Conservation (phyloP, 2,329 filamentous ascomycete species). For the Colletotrichum echinochloae region DNA sequence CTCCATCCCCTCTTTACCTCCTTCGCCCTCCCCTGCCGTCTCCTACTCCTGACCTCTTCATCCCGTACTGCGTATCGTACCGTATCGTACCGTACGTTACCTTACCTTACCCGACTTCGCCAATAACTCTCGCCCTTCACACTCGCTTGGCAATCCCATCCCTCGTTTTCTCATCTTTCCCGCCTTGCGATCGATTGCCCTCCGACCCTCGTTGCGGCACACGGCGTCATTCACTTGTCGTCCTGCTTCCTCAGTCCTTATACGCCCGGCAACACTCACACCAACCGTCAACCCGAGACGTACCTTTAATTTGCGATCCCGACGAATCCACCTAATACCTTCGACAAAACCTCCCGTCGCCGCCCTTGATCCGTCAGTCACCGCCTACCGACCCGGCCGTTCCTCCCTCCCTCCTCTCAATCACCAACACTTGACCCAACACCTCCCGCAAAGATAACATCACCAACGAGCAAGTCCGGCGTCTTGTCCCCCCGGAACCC, state of each 20-base stretch:
- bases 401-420: not conserved
- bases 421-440: not conserved
- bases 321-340: not conserved
- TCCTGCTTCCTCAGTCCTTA: constrained; percentile 3
- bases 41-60: constrained; percentile 2
- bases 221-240: constrained; percentile 13
- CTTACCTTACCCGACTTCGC: constrained; percentile 5
- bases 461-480: constrained; percentile 8
- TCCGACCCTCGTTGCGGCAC: constrained; percentile 24
- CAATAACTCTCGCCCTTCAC: constrained; percentile 13
- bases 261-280: constrained; percentile 7
- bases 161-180: constrained; percentile 10
- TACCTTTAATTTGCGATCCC: constrained; percentile 3
- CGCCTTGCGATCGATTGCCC: constrained; percentile 4
- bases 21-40: constrained; percentile 12
- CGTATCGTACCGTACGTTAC: not conserved
- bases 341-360: not conserved
- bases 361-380: not conserved
- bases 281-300: constrained; percentile 9
- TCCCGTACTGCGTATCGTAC: not conserved
- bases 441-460: constrained; percentile 27
- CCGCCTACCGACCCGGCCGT: not conserved
- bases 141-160: constrained; percentile 22
- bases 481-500: not conserved
- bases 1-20: constrained; percentile 2